Base-by-base conservation (phyloP, 352 stramenopile species). In the Globisporangium middletonii region DNA sequence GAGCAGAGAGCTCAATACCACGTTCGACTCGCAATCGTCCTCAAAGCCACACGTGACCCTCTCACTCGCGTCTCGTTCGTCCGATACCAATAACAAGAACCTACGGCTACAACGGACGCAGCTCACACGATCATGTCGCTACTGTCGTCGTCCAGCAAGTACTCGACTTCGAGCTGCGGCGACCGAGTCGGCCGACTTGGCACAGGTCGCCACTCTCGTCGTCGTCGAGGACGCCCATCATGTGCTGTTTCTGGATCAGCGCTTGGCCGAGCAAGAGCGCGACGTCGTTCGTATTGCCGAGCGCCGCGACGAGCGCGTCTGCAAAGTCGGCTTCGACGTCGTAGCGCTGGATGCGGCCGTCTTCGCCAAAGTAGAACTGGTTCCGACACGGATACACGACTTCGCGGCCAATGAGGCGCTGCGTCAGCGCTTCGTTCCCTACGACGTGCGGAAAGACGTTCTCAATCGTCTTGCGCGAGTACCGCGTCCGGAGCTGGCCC, bases 391-490 rank as follows among this genome's bases (percentile, higher is more conserved):
- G 72, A 35, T 78, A 72, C 19, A 69, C 55, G 27, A 84, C 53
- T 46, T 77, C 56, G 33, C 64, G 64, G 28, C 73, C 71, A 33
- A 88, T 60, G 0, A 88, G 65, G 28, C 65, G 69, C 15, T 73
- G 65, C 37, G 82, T 61, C 16, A 85, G 64, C 7, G 71, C 38
- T 28, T 72, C 63, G 19, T 82, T 57, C 48, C 56, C 50, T 3
- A 62, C 28, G 2, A 73, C 50, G 38, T 84, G 65, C 6, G 74
- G 74, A 49, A 73, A 87, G 27, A 87, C 50, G 16, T 62, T 62
- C 50, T 82, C 59, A 38, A 85, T 75, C 11, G 72, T 78, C 12
- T 60, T 50, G 26, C 65, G 68, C 6, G 72, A 79, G 55, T 84
- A 82, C 0, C 65, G 71, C 53, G 77, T 54, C 41, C 74, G 62